These are phyloP conservation scores for Russula brevipes DNA, from an alignment of 768 basidiomycete genomes.

Conservation along the genomic window DNA sequence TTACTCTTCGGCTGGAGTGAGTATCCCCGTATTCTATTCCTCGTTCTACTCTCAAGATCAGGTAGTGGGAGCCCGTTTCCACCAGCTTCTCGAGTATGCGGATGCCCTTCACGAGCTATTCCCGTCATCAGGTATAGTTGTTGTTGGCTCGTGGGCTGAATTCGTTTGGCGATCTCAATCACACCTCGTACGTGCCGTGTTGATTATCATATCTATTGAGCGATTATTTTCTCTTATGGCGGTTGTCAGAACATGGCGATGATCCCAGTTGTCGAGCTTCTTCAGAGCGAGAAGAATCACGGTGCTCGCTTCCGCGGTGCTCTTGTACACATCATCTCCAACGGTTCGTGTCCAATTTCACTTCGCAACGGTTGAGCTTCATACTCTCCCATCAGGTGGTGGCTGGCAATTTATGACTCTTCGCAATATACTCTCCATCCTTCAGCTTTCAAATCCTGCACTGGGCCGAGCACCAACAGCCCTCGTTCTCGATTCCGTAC, in stretches of 20 bases:
- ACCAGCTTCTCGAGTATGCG: conserved; percentile 11
- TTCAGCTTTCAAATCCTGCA: not conserved
- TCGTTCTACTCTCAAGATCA: not conserved
- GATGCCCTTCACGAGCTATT: conserved; percentile 14
- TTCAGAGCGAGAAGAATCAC: conserved; percentile 11
- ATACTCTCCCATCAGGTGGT: conserved; percentile 13
- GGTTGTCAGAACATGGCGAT: conserved; percentile 17
- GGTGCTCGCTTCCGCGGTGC: conserved; percentile 15
- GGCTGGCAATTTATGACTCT: conserved; percentile 26
- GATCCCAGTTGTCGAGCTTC: conserved; percentile 22
- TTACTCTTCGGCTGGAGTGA: conserved; percentile 27
- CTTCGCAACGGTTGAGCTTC: not conserved
- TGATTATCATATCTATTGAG: not conserved
- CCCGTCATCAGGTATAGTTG: conserved; percentile 9
- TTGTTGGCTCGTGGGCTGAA: conserved; percentile 15
- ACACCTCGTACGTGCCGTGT: conserved; percentile 5
- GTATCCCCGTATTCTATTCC: not conserved
- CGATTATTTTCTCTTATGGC: not conserved
- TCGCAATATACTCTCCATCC: conserved; percentile 20
- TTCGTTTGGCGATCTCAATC: conserved; percentile 17
- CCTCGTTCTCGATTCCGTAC: conserved; percentile 25
- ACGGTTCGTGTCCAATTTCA: conserved; percentile 14
- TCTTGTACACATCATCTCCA: conserved; percentile 26
- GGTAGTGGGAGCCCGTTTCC: conserved; percentile 22
- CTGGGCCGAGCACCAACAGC: conserved; percentile 18